Base-by-base conservation (phyloP, 805 yeast species). In the Lipomyces starkeyi region DNA sequence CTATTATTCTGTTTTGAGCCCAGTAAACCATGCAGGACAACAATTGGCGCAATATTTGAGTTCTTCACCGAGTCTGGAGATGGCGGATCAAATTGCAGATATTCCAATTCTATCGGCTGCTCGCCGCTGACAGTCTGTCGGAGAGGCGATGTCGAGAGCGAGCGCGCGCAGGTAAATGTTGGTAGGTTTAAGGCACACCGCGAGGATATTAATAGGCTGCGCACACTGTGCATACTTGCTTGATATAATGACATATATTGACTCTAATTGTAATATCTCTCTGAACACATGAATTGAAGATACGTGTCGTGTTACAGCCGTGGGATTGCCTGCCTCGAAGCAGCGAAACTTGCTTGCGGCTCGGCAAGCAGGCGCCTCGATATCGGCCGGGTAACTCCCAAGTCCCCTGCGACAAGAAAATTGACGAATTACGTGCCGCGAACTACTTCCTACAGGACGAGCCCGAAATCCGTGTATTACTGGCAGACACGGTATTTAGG, bases 11-110 rank as follows among this genome's bases (percentile, higher is more conserved):
- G 74, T 73, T 86, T 90, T 63, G 90, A 87, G 1, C 98, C 99
- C 78, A 95, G 91, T 11, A 94, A 79, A 0, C 98, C 99, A 77
- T 94, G 99, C 54, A 93, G 78, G 34, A 94, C 86, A 37, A 95
- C 79, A 13, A 94, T 81, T 0, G 97, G 97, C 25, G 73, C 78
- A 47, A 68, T 74, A 53, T 64, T 63, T 59, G 59, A 34, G 47
- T 58, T 37, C 40, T 49, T 11, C 27, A 8, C 32, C 17, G 59
- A 20, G 62, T 11, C 11, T 8, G 55, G 54, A n/a, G 13, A 76
- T 17, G 76, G 74, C 4, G 77, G 75, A 22, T 76, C 76, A 74
- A 82, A 82, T 59, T 82, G 78, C 64, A 90, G 93, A 74, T 76
- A 90, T 2, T 69, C 59, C 54, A 69, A 32, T 25, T 58, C 63